phyloP scores from a whole-genome alignment of 1,284 basidiomycete genomes.

The Athelia sp. region DNA sequence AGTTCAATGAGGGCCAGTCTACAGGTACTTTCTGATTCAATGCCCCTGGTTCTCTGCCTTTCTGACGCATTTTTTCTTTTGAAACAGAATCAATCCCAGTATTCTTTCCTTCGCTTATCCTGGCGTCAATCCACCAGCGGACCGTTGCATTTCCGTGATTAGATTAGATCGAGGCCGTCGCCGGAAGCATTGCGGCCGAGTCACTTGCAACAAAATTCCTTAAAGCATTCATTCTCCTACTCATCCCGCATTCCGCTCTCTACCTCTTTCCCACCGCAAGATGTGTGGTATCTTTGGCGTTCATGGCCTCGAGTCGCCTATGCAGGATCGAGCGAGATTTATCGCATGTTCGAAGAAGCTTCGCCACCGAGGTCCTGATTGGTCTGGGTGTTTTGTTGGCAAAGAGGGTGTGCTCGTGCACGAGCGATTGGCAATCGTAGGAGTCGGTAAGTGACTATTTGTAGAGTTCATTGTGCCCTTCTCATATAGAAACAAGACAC shows the following conservation, averaged over 20 bases:
- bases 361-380: constrained; percentile 93
- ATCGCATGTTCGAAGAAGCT: constrained; percentile 86
- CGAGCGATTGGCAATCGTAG: constrained; percentile 94
- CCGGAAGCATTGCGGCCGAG: background rate
- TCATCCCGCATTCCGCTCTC: constrained; percentile 1
- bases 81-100: too few species aligned
- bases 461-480: background rate
- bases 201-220: background rate
- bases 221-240: background rate
- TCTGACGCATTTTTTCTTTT: too few species aligned
- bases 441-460: constrained; percentile 73
- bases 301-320: constrained; percentile 73
- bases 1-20: too few species aligned
- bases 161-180: background rate
- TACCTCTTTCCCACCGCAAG: constrained; percentile 11
- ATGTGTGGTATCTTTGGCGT: constrained; percentile 93
- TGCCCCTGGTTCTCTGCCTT: too few species aligned
- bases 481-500: constrained; percentile 60
- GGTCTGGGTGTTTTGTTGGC: constrained; percentile 91
- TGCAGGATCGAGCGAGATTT: constrained; percentile 63
- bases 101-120: too few species aligned
- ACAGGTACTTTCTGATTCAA: too few species aligned
- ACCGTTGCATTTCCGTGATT: too few species aligned
- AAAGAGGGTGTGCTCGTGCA: constrained; percentile 80
- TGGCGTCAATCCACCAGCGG: too few species aligned